These are phyloP conservation scores for Aspergillus clavatus DNA, from an alignment of 2,329 filamentous ascomycete species.

Conservation along the genomic window DNA sequence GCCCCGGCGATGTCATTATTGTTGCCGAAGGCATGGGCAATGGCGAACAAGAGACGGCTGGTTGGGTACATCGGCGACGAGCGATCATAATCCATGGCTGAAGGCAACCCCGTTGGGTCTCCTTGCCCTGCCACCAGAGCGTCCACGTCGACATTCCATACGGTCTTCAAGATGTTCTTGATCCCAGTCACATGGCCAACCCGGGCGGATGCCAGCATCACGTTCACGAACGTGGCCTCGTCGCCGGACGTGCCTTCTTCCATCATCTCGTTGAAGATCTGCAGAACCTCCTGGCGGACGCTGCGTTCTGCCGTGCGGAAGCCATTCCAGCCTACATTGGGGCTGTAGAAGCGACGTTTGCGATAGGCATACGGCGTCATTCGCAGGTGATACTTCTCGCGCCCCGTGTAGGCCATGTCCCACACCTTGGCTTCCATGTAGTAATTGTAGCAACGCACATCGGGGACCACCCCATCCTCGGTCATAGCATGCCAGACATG, in stretches of 20 bases:
- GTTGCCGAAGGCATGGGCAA: slow-evolving; percentile 65
- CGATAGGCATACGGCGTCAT: slow-evolving; percentile 30
- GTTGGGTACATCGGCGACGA: slow-evolving; percentile 58
- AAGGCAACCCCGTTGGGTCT: slow-evolving; percentile 29
- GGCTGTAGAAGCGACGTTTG: slow-evolving; percentile 21
- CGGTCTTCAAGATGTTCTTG: slow-evolving; percentile 45
- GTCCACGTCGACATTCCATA: slow-evolving; percentile 53
- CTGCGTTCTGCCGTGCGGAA: slow-evolving; percentile 28
- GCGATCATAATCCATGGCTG: slow-evolving; percentile 38
- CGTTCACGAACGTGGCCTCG: slow-evolving; percentile 49
- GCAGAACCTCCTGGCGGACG: slow-evolving; percentile 33
- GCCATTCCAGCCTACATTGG: slow-evolving; percentile 24
- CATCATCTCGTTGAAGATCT: slow-evolving; percentile 48
- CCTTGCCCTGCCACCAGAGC: slow-evolving; percentile 36
- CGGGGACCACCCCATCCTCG: slow-evolving; percentile 37
- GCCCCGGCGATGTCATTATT: slow-evolving; percentile 60
- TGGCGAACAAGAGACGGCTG: slow-evolving; percentile 53
- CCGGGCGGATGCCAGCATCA: slow-evolving; percentile 50
- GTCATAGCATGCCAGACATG: slow-evolving; percentile 46
- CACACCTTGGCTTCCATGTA: slow-evolving; percentile 50
- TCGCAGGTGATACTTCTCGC: slow-evolving; percentile 37
- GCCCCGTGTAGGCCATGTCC: slow-evolving; percentile 39
- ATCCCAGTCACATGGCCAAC: slow-evolving; percentile 49
- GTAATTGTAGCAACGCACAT: slow-evolving; percentile 52
- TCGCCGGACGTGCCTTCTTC: slow-evolving; percentile 41